Base-by-base conservation (phyloP, 2,329 filamentous ascomycete species). In the Fusarium algeriense region DNA sequence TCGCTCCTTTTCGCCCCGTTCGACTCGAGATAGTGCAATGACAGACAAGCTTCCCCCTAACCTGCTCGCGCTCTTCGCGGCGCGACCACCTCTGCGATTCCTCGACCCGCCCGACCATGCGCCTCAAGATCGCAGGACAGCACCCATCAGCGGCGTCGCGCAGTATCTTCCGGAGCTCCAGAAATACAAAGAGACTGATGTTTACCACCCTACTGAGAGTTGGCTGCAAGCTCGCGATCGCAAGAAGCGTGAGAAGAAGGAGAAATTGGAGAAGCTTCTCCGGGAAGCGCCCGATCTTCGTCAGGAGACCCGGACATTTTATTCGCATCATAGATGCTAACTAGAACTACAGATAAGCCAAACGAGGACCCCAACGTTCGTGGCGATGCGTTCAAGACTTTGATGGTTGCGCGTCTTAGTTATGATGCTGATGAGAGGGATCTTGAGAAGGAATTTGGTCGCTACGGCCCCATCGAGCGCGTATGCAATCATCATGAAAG, bases 21-120 rank as follows among this genome's bases (percentile, higher is more conserved):
- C 30, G 46, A 65, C 41, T 57, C 26, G 71, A 63, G 54, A 69
- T 59, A 76, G 85, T 76, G 48, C 57, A 69, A 99, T 98, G 96
- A 98, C 96, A 54, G 95, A 98, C 87, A 96, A 97, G 83, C 92
- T 99, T 23, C 95, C 96, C 64, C 93, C 93, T 60, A 95, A 97
- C 80, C 89, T 98, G 65, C 88, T 98, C 77, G 93, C 93, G 83
- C 93, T 98, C 75, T 99, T 99, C 85, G 93, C 95, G 83, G 93
- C 96, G 80, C 93, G 96, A 66, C 96, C 96, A 76, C 92, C 95
- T 65, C 85, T 98, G 80, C 92, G 94, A 82, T 98, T 93, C 88
- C 90, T 97, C 67, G 92, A 92, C 67, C 93, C 94, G 10, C 86
- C 88, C 75, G 95, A 98, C 82, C 87, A 93, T 80, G 89, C 95